Conservation (phyloP, 2,329 filamentous ascomycete species). For the Emergomyces orientalis region DNA sequence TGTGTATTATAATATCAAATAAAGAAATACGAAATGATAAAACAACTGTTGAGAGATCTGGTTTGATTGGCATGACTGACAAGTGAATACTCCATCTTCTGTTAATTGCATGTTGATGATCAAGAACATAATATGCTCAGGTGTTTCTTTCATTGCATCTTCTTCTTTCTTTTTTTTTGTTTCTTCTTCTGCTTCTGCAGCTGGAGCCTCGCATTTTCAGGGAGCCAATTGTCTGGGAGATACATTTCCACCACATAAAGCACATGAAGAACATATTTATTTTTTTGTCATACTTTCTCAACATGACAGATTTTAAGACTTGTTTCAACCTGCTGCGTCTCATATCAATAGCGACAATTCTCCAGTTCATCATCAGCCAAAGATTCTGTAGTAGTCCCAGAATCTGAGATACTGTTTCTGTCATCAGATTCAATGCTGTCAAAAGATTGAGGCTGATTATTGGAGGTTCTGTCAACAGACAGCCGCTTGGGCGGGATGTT, state of each 20-base stretch:
- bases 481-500: not conserved
- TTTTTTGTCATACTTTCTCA: not conserved
- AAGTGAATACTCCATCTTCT: not conserved
- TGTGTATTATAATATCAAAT: not conserved
- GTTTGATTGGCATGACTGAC: no score
- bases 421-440: not conserved
- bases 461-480: not conserved
- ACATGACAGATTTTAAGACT: not conserved
- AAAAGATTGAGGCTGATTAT: not conserved
- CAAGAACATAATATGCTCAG: not conserved
- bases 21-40: not conserved
- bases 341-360: not conserved
- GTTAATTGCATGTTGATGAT: not conserved
- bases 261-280: not conserved
- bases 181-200: not conserved
- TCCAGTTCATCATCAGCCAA: not conserved
- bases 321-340: not conserved
- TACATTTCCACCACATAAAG: not conserved
- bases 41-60: not conserved
- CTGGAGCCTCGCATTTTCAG: not conserved
- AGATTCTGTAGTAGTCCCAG: not conserved
- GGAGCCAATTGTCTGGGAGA: not conserved
- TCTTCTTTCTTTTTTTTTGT: not conserved
- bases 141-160: not conserved
- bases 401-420: not conserved